Conservation (phyloP, 495 filamentous ascomycete genomes). For the Chlorociboria aeruginascens region DNA sequence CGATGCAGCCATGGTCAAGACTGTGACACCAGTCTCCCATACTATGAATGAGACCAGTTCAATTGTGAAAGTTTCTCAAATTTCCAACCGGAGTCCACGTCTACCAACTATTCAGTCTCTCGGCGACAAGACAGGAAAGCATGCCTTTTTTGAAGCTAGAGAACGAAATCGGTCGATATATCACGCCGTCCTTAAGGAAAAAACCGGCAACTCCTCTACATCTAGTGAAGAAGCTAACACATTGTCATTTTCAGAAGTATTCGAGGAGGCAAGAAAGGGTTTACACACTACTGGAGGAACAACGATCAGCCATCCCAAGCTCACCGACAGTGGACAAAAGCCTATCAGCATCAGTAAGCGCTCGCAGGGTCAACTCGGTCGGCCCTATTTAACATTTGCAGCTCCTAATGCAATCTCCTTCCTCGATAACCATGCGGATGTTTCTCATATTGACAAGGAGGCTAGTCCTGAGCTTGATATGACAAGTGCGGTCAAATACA, state of each 20-base stretch:
- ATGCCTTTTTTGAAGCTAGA: constrained; percentile 16
- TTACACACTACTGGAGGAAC: too few relatives aligned
- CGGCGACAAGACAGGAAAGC: constrained; percentile 15
- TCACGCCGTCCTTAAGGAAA: not conserved
- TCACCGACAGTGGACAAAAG: too few relatives aligned
- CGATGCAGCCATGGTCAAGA: constrained; percentile 32
- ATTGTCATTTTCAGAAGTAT: too few relatives aligned
- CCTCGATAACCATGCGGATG: constrained; percentile 4
- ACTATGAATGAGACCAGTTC: not conserved
- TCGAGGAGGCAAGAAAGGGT: too few relatives aligned
- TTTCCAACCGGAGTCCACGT: not conserved
- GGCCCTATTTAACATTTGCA: not conserved
- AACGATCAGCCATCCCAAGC: too few relatives aligned
- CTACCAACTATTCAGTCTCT: constrained; percentile 3
- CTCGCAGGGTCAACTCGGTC: too few relatives aligned
- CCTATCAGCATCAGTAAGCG: not conserved
- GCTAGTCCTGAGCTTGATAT: constrained; percentile 24
- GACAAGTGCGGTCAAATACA: constrained; percentile 28
- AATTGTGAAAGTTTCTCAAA: not conserved
- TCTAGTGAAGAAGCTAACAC: too few relatives aligned
- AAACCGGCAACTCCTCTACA: too few relatives aligned
- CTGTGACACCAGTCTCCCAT: not conserved
- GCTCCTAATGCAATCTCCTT: constrained; percentile 4
- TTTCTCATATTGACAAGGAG: not conserved
- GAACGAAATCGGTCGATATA: constrained; percentile 15